Conservation (phyloP, 1,284 basidiomycete species). For the Ustilago cynodontis region DNA sequence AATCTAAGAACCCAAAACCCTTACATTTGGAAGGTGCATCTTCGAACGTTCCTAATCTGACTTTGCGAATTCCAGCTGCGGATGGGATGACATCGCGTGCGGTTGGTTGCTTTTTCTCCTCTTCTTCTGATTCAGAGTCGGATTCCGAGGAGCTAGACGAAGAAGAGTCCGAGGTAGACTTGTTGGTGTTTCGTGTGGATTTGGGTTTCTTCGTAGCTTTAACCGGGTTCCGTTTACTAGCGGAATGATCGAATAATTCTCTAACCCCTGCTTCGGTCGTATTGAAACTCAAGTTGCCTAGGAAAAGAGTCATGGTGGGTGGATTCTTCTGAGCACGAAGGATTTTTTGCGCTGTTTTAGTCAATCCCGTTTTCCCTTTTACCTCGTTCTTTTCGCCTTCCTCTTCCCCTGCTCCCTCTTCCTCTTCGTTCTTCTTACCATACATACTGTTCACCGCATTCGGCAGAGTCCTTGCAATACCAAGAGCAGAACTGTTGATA, state of each 20-base stretch:
- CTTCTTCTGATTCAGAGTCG: conserved; percentile 45
- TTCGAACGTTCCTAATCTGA: conserved; percentile 94
- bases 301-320: conserved; percentile 83
- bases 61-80: conserved; percentile 81
- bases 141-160: conserved; percentile 11
- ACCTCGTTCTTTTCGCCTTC: background rate
- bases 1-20: conserved; percentile 93
- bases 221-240: conserved; percentile 40
- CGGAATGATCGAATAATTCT: conserved; percentile 76
- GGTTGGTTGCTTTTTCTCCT: conserved; percentile 65
- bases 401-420: conserved; percentile 1
- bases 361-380: conserved; percentile 71
- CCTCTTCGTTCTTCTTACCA: conserved; percentile 12
- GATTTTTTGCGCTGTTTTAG: conserved; percentile 86
- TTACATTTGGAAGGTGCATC: conserved; percentile 88
- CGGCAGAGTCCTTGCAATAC: conserved; percentile 31
- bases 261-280: conserved; percentile 80
- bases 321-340: conserved; percentile 84
- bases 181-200: conserved; percentile 9
- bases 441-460: conserved; percentile 2
- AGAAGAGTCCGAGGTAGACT: conserved; percentile 36
- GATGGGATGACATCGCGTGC: conserved; percentile 21
- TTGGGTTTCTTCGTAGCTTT: conserved; percentile 22
- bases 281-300: conserved; percentile 90
- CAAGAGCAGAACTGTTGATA: conserved; percentile 49